phyloP scores from a whole-genome alignment of 768 basidiomycete genomes.

The Kondoa subrosea region DNA sequence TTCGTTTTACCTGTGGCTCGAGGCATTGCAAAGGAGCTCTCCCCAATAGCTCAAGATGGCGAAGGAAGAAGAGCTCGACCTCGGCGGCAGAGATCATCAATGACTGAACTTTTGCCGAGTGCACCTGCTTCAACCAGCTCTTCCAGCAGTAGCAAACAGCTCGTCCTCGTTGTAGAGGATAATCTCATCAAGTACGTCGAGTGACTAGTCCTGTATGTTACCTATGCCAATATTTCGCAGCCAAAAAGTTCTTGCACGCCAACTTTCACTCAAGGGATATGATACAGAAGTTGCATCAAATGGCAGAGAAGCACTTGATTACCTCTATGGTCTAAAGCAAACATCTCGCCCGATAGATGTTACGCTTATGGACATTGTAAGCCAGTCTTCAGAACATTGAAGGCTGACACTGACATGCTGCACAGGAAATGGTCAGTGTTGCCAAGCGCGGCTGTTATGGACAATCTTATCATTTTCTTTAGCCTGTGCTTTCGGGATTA shows the following conservation, averaged over 20 bases:
- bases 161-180: constrained; percentile 14
- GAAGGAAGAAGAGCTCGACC: background rate
- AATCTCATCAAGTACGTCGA: constrained; percentile 19
- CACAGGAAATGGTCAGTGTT: too few species aligned
- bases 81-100: background rate
- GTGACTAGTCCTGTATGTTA: background rate
- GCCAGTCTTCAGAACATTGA: too few species aligned
- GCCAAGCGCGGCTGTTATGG: too few species aligned
- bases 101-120: too few species aligned
- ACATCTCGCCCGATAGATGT: background rate
- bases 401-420: too few species aligned
- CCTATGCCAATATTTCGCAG: constrained; percentile 4
- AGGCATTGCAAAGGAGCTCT: too few species aligned
- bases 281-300: constrained; percentile 15
- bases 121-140: too few species aligned
- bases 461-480: too few species aligned
- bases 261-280: constrained; percentile 19
- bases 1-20: constrained; percentile 20
- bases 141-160: too few species aligned
- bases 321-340: background rate
- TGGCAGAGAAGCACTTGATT: constrained; percentile 12
- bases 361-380: constrained; percentile 17
- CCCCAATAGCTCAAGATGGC: background rate
- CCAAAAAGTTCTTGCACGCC: constrained; percentile 20
- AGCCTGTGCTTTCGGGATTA: constrained; percentile 19